Conservation (phyloP, 352 stramenopile genomes). For the Pythium angustatum region DNA sequence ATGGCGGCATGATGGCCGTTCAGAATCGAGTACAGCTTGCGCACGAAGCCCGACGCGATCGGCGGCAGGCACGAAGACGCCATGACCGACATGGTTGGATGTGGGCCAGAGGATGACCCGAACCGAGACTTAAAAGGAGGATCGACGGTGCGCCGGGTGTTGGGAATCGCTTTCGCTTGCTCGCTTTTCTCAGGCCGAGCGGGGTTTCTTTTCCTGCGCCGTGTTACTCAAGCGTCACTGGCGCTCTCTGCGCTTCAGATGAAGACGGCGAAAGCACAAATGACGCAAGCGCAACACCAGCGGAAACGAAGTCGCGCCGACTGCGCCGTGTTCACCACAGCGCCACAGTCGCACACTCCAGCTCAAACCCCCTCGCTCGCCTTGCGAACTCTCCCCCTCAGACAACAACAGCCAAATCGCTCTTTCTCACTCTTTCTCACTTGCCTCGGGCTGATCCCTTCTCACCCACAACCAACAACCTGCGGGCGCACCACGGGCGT, state of each 20-base stretch:
- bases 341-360: not conserved
- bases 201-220: not conserved
- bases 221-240: slow-evolving; percentile 9
- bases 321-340: not conserved
- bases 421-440: slow-evolving; percentile 12
- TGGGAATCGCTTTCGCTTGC: slow-evolving; percentile 25
- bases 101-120: not conserved
- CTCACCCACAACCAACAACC: slow-evolving; percentile 12
- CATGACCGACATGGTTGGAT: slow-evolving; percentile 2
- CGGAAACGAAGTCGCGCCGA: not conserved
- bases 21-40: slow-evolving; percentile 77
- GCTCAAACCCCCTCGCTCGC: slow-evolving; percentile 2
- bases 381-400: slow-evolving; percentile 10
- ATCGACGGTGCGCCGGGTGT: too few species aligned
- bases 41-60: slow-evolving; percentile 71
- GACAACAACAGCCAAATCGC: not conserved
- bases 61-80: slow-evolving; percentile 11
- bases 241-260: not conserved
- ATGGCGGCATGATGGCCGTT: slow-evolving; percentile 53
- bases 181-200: slow-evolving; percentile 13
- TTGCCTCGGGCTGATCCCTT: not conserved
- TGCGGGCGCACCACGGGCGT: not conserved
- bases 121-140: slow-evolving; percentile 11
- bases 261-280: slow-evolving; percentile 22
- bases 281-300: slow-evolving; percentile 16